A percentile compares a stretch with the other conserved stretches of the same genome.
Evolutionary conservation across 169 alveolate species (phyloP).

Genomic region (Cryptosporidium ryanae): DNA sequence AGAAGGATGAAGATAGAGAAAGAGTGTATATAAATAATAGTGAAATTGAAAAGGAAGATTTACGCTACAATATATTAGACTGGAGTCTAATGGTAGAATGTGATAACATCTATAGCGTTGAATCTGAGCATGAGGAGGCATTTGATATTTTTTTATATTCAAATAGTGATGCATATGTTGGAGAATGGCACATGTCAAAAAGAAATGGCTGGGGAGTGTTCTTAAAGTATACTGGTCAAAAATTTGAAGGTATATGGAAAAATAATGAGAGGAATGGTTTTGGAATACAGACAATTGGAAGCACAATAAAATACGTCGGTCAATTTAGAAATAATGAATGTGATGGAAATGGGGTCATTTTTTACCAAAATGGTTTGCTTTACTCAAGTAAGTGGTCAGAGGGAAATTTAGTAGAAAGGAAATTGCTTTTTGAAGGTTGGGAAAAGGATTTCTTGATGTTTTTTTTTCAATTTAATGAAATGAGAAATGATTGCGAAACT

Average conservation of each 20-base stretch:
- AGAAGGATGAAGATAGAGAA: background rate
- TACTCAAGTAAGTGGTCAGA: constrained; percentile 77
- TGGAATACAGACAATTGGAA: constrained; percentile 78
- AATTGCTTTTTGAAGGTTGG: constrained; percentile 74
- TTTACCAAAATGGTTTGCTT: constrained; percentile 79
- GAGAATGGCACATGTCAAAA: constrained; percentile 74
- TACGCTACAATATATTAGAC: no score
- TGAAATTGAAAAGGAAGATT: background rate
- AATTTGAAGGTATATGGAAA: constrained; percentile 79
- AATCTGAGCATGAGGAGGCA: background rate
- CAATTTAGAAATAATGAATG: constrained; percentile 72
- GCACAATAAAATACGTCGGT: constrained; percentile 75
- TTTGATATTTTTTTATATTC: constrained; percentile 63
- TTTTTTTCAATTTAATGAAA: background rate
- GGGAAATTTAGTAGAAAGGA: constrained; percentile 75
- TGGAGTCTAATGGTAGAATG: background rate
- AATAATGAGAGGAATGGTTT: constrained; percentile 77
- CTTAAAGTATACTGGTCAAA: constrained; percentile 79
- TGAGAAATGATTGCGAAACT: no score
- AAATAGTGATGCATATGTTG: constrained; percentile 76
- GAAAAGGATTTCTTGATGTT: constrained; percentile 21
- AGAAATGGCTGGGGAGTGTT: constrained; percentile 81
- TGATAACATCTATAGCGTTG: background rate
- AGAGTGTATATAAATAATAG: background rate
- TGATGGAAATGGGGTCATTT: constrained; percentile 77